Base-by-base conservation (phyloP, 108 stramenopile species). In the Fistulifera solaris region DNA sequence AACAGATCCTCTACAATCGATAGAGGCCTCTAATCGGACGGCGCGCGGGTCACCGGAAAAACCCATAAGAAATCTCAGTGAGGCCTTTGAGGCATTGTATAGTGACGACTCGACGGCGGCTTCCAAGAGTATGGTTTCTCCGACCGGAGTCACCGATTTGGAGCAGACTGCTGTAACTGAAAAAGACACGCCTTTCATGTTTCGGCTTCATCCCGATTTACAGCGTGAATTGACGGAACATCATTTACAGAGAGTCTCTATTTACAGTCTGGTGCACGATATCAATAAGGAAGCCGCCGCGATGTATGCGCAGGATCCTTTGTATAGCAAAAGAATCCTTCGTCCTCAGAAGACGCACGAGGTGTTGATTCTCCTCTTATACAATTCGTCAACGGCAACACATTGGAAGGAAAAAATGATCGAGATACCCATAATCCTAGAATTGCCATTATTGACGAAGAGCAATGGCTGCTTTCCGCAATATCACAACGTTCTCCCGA, bases 231-330 rank as follows among this genome's bases (percentile, higher is more conserved):
- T 92, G 56, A 70, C 79, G 13, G 70, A 80, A 51, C 75, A 72
- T 21, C 58, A 83, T 16, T 67, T 92, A 3, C 62, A 83, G 48
- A 77, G 90, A 10, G 77, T 85, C 5, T 84, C 81, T 15, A 77
- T 92, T 40, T 88, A 92, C 66, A 58, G 68, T 27, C 58, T 92
- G 48, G 79, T 92, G 46, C 81, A 87, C 49, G 86, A 85, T 41
- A 84, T 92, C 48, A 92, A 92, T 62, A 87, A 81, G 56, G 90
- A 92, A 64, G 85, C 86, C 4, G 51, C 70, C 2, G 63, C 76
- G 23, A 70, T 77, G 70, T 62, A 63, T 17, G 59, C 77, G 18
- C 70, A 77, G 43, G 78, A 75, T 42, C 65, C 66, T 19, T 66
- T 62, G 57, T 62, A 66, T 16, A 40, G 61, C 27, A 55, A 58